Evolutionary conservation across 192 early-diverging fungal genomes (phyloP), one percentile per base, ranked within the genome.

Genomic region (Borealophlyctis nickersoniae): DNA sequence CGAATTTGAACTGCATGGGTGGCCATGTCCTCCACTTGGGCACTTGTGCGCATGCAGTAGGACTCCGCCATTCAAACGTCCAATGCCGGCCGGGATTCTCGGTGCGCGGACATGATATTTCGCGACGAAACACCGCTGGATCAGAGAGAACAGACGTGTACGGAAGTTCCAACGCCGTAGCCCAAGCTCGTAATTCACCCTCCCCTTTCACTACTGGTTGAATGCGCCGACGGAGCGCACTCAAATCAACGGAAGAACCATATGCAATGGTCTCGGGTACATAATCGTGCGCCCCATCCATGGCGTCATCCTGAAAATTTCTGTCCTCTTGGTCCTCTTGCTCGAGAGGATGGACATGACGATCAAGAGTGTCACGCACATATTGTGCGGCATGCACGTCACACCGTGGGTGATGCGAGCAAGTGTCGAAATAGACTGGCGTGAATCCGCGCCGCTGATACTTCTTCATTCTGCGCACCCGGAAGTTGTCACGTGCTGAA

Each of bases 381-480:
- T n/a, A n/a, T n/a, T n/a, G n/a, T n/a, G n/a, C n/a, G n/a, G n/a
- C n/a, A n/a, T n/a, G n/a, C n/a, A n/a, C n/a, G n/a, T n/a, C n/a
- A n/a, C n/a, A n/a, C n/a, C n/a, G n/a, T n/a, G n/a, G n/a, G n/a
- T n/a, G n/a, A n/a, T n/a, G 66, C 13, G 62, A 24, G 36, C 69
- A 70, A 16, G 56, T 26, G 22, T 70, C 69, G 70, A 70, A 70
- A 11, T 33, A 52, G 24, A 70, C 33, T 16, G 64, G 49, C 26
- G 30, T 50, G 60, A 70, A 70, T 66, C 68, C 69, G 14, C 69
- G 27, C 4, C 28, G 48, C n/a, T 50, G 24, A 29, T 70, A 70
- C 33, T 70, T 70, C 1, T 39, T 27, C 70, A 70, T 70, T 14
- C 69, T 50, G 4, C 48, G n/a, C 33, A 36, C 50, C 30, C 69